phyloP scores from a whole-genome alignment of 768 basidiomycete species.

The Rhizopogon rudus region DNA sequence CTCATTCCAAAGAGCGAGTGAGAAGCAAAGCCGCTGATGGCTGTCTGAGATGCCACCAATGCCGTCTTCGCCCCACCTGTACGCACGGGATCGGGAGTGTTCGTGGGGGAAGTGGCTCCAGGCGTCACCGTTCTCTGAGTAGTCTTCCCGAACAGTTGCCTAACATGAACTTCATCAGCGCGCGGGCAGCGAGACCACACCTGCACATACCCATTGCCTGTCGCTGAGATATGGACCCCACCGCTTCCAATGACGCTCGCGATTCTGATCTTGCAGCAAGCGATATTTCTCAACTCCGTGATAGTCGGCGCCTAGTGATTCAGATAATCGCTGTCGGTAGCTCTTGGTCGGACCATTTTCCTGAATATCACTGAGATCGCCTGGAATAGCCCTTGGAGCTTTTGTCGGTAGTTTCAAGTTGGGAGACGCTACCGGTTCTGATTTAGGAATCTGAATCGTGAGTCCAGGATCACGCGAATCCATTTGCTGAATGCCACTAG shows the following conservation, averaged over 20 bases:
- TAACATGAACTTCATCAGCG: slow-evolving; percentile 24
- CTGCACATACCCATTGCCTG: slow-evolving; percentile 83
- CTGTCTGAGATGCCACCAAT: slow-evolving; percentile 97
- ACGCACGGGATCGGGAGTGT: slow-evolving; percentile 88
- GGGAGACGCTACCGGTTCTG: slow-evolving; percentile 24
- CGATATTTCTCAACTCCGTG: slow-evolving; percentile 80
- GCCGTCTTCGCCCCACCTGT: slow-evolving; percentile 99
- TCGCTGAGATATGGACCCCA: slow-evolving; percentile 99
- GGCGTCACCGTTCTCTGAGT: slow-evolving; percentile 93
- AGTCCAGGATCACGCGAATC: slow-evolving; percentile 31
- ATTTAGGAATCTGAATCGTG: slow-evolving; percentile 72
- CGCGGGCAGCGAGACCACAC: not conserved
- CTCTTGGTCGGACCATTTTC: slow-evolving; percentile 17
- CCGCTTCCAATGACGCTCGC: slow-evolving; percentile 91
- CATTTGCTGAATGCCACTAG: slow-evolving; percentile 11
- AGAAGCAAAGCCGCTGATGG: slow-evolving; percentile 90
- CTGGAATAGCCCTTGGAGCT: slow-evolving; percentile 33
- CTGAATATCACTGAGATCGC: slow-evolving; percentile 2
- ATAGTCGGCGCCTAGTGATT: slow-evolving; percentile 65
- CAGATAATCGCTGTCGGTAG: slow-evolving; percentile 63
- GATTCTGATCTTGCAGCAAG: slow-evolving; percentile 75
- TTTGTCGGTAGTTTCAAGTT: slow-evolving; percentile 37
- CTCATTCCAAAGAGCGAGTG: slow-evolving; percentile 91
- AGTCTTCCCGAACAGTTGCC: slow-evolving; percentile 99
- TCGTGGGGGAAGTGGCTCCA: slow-evolving; percentile 96